These are phyloP conservation scores for Panaeolus papilionaceus DNA, from an alignment of 768 basidiomycete genomes.

Conservation along the genomic window DNA sequence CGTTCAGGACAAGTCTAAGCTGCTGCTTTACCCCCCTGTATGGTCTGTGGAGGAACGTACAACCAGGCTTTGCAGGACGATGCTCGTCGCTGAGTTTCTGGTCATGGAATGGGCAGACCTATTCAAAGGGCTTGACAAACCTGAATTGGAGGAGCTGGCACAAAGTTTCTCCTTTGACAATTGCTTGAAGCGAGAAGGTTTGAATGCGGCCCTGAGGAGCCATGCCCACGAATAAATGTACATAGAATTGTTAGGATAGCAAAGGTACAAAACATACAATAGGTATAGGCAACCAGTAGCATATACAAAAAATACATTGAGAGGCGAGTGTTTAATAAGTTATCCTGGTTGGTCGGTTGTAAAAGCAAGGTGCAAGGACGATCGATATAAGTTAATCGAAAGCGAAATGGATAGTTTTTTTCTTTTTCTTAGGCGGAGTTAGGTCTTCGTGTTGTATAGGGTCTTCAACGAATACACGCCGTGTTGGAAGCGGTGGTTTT, in stretches of 20 bases:
- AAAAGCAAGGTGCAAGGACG: not conserved
- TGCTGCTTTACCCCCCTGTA: constrained; percentile 63
- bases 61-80: constrained; percentile 68
- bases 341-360: not conserved
- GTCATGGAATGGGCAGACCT: constrained; percentile 76
- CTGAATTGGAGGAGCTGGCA: constrained; percentile 73
- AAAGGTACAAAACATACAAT: not conserved
- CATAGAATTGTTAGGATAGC: not conserved
- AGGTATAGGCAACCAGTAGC: not conserved
- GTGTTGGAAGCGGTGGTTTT: constrained; percentile 21
- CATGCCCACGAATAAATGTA: constrained; percentile 26
- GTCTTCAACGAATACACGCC: constrained; percentile 33
- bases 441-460: constrained; percentile 16
- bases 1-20: constrained; percentile 51
- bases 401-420: constrained; percentile 20
- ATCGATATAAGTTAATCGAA: not conserved
- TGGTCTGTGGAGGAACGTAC: constrained; percentile 69
- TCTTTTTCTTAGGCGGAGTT: constrained; percentile 28
- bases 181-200: constrained; percentile 70
- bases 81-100: constrained; percentile 74
- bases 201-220: constrained; percentile 59
- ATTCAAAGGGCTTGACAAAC: constrained; percentile 61
- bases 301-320: not conserved
- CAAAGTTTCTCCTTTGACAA: constrained; percentile 76
- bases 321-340: not conserved